Percentiles rank a stretch among this genome's conserved stretches.
Evolutionary conservation across 192 early-diverging fungal species (phyloP).

Genomic region (Dissophora globulifera): DNA sequence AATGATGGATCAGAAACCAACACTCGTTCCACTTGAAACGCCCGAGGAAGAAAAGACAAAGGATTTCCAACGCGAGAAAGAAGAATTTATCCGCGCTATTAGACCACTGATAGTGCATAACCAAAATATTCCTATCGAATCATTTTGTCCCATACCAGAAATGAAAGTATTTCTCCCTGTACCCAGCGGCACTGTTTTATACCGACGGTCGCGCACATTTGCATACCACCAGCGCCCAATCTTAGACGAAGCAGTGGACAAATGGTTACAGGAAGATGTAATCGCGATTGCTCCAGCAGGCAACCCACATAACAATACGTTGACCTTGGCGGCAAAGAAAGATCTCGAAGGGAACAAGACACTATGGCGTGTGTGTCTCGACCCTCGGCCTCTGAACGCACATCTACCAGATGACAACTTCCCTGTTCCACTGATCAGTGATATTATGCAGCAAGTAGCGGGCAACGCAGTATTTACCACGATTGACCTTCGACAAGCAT

Average conservation of each 20-base stretch:
- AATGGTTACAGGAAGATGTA: constrained; percentile 2
- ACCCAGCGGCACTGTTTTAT: too few relatives aligned
- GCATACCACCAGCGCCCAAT: background rate
- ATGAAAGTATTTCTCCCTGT: too few relatives aligned
- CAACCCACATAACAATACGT: background rate
- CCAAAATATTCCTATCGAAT: background rate
- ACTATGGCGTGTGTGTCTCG: constrained; percentile 1
- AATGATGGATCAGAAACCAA: background rate
- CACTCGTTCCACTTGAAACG: background rate
- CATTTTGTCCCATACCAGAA: too few relatives aligned
- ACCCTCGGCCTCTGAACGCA: background rate
- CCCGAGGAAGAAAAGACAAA: background rate
- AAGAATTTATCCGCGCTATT: too few relatives aligned
- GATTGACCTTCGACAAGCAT: constrained; percentile 1
- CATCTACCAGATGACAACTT: constrained; percentile 4
- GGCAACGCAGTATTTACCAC: constrained; percentile 5
- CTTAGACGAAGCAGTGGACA: background rate
- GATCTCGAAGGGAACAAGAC: too few relatives aligned
- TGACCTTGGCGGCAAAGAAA: background rate
- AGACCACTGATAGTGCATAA: too few relatives aligned
- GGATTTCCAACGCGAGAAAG: too few relatives aligned
- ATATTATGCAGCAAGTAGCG: constrained; percentile 6
- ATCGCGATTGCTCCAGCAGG: background rate
- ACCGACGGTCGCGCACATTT: too few relatives aligned
- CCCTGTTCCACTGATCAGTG: background rate